phyloP scores from a whole-genome alignment of 1,284 basidiomycete species.

The Pascua guehoae region DNA sequence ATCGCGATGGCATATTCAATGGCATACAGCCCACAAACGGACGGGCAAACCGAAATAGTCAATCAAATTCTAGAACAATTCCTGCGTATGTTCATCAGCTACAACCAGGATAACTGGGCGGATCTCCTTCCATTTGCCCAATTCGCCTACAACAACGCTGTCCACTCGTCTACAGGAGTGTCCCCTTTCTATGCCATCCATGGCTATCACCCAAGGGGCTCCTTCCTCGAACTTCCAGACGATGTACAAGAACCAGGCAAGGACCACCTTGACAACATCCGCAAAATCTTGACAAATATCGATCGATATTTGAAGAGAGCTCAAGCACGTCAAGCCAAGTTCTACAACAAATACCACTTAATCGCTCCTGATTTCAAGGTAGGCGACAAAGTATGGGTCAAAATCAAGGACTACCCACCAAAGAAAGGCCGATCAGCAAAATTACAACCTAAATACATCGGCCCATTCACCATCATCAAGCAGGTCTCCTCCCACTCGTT shows the following conservation, averaged over 20 bases:
- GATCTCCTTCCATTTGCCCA: constrained; percentile 28
- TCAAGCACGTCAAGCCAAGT: too few relatives aligned
- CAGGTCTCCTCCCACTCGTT: too few relatives aligned
- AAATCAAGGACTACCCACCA: neutral
- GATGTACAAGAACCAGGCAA: neutral
- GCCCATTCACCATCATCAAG: constrained; percentile 40
- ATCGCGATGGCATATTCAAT: neutral
- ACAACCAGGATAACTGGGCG: constrained; percentile 53
- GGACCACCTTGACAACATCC: too few relatives aligned
- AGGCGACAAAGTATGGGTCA: too few relatives aligned
- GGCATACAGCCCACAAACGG: constrained; percentile 28
- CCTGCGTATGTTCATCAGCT: constrained; percentile 31
- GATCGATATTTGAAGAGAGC: too few relatives aligned
- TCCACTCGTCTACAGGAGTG: constrained; percentile 36
- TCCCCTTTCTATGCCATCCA: constrained; percentile 51
- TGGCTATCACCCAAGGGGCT: constrained; percentile 38
- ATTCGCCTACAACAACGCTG: constrained; percentile 55
- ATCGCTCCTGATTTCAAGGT: too few relatives aligned
- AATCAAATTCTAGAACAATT: constrained; percentile 30
- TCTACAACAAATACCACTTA: too few relatives aligned
- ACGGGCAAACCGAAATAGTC: constrained; percentile 27
- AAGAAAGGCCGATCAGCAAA: neutral
- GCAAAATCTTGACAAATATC: too few relatives aligned
- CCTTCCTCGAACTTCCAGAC: neutral
- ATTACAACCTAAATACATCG: constrained; percentile 40